These are phyloP conservation scores for Kazachstania taianensis DNA, from an alignment of 805 yeast genomes.

Conservation along the genomic window DNA sequence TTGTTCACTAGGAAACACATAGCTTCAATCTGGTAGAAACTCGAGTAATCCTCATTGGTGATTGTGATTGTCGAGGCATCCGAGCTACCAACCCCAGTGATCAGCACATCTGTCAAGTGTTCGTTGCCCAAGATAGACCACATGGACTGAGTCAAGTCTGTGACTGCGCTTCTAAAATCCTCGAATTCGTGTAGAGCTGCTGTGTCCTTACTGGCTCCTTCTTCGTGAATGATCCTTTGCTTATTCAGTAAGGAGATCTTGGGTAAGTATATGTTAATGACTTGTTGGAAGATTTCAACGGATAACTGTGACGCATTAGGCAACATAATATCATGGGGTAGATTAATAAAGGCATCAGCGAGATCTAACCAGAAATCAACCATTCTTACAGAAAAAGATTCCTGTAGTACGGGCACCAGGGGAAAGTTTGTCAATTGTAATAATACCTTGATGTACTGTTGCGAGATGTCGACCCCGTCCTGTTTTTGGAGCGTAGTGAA, in stretches of 20 bases:
- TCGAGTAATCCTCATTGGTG: constrained; percentile 6
- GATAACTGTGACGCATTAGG: constrained; percentile 28
- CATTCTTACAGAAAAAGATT: constrained; percentile 43
- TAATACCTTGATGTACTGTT: constrained; percentile 38
- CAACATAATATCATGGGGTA: constrained; percentile 27
- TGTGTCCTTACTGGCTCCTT: constrained; percentile 11
- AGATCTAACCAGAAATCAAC: constrained; percentile 63
- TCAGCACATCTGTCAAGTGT: constrained; percentile 24
- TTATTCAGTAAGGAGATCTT: constrained; percentile 43
- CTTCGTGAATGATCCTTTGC: constrained; percentile 29
- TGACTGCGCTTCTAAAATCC: constrained; percentile 60
- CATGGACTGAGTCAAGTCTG: constrained; percentile 64
- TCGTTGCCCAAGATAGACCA: constrained; percentile 53
- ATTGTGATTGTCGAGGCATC: constrained; percentile 5
- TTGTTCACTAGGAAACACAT: constrained; percentile 23
- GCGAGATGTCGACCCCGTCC: constrained; percentile 7
- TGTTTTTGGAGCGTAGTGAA: constrained; percentile 15
- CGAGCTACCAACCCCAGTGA: constrained; percentile 18
- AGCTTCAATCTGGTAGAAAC: constrained; percentile 25
- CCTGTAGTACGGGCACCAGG: constrained; percentile 50
- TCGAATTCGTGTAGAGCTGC: constrained; percentile 40
- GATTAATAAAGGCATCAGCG: constrained; percentile 40
- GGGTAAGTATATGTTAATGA: constrained; percentile 57
- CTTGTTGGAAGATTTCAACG: constrained; percentile 35
- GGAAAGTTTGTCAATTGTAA: constrained; percentile 46